These are phyloP conservation scores for Allium sativum DNA, from an alignment of 106 monocot genomes.

Conservation along the genomic window DNA sequence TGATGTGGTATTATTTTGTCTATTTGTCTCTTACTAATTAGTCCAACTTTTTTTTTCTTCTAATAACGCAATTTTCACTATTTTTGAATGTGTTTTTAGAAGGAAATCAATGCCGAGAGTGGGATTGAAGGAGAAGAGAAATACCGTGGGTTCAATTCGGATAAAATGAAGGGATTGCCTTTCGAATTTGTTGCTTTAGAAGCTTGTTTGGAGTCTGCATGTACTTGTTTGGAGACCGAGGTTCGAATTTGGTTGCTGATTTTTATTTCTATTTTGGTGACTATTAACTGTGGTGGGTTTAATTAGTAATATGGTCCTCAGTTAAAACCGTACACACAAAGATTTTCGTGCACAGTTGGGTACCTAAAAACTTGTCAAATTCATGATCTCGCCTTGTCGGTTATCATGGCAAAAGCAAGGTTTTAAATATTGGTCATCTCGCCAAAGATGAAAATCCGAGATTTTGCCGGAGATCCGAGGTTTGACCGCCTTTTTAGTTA, in stretches of 20 bases:
- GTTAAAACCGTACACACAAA: no score
- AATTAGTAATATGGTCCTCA: no score
- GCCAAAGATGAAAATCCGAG: no score
- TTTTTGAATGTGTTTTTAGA: constrained; percentile 3
- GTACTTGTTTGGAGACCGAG: constrained; percentile 65
- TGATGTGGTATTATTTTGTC: background rate
- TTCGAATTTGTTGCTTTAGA: constrained; percentile 73
- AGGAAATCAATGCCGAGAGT: background rate
- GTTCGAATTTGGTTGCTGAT: constrained; percentile 7
- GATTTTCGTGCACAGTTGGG: no score
- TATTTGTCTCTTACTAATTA: background rate
- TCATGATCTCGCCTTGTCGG: no score
- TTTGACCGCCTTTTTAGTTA: no score
- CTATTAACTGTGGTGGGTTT: no score
- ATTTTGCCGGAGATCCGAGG: no score
- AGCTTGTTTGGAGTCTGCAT: constrained; percentile 60
- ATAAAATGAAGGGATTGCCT: constrained; percentile 23
- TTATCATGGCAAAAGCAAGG: no score
- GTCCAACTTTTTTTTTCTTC: no score
- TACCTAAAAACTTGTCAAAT: no score
- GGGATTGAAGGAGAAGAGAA: constrained; percentile 6
- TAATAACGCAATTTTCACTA: background rate
- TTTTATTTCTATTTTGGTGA: background rate
- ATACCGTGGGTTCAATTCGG: background rate
- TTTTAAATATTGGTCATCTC: no score